Evolutionary conservation across 257 asterid species (phyloP).

Genomic region (Salvia rosmarinus): DNA sequence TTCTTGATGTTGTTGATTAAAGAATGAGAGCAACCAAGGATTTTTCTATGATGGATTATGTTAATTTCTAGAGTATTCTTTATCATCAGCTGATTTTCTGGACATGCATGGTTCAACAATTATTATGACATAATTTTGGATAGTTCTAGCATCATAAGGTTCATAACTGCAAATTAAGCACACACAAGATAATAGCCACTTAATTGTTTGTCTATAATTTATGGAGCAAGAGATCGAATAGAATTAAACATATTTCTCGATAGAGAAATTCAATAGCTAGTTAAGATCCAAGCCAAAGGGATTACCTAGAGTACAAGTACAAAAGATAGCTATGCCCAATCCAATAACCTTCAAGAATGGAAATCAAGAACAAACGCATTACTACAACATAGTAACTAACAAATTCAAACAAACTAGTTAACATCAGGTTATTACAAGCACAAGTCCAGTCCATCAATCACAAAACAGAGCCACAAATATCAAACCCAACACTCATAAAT

Average conservation of each 20-base stretch:
- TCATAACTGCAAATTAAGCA: neutral
- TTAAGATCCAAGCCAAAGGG: too few species aligned
- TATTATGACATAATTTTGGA: neutral
- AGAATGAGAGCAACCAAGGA: constrained; percentile 13
- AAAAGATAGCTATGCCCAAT: neutral
- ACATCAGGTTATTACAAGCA: neutral
- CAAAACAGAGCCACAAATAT: constrained; percentile 8
- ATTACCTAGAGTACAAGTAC: neutral
- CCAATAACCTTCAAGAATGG: neutral
- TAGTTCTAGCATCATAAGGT: neutral
- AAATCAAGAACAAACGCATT: neutral
- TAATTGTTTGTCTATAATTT: neutral
- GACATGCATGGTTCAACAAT: neutral
- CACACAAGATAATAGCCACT: too few species aligned
- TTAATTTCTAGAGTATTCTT: neutral
- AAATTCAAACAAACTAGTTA: neutral
- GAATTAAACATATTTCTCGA: too few species aligned
- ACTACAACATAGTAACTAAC: neutral
- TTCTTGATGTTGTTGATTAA: constrained; percentile 22
- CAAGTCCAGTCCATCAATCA: constrained; percentile 3
- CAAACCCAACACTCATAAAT: neutral
- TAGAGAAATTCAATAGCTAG: too few species aligned
- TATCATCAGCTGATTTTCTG: neutral
- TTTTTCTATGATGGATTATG: constrained; percentile 7
- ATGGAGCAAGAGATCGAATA: too few species aligned